Conservation (phyloP, 345 rosid species). For the Toxicodendron radicans region DNA sequence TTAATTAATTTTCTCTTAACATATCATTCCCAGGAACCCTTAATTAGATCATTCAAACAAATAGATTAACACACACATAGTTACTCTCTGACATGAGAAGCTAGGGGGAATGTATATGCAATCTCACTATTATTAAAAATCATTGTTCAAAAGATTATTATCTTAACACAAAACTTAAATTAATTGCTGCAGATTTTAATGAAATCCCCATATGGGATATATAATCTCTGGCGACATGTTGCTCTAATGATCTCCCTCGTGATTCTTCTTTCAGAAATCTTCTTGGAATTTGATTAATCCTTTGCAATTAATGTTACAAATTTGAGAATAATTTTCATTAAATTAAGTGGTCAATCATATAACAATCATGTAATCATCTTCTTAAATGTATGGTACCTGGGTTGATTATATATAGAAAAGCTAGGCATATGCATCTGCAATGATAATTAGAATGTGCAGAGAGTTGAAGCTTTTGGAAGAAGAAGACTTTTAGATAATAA, state of each 20-base stretch:
- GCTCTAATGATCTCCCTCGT: conserved; percentile 13
- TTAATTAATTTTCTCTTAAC: background rate
- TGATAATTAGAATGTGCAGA: conserved; percentile 23
- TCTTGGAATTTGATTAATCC: background rate
- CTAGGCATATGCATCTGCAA: conserved; percentile 6
- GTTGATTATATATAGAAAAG: background rate
- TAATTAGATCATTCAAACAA: background rate
- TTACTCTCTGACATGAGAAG: conserved; percentile 12
- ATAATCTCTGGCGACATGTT: conserved; percentile 1
- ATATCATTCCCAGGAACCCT: background rate
- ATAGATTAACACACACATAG: background rate
- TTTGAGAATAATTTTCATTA: too few species aligned
- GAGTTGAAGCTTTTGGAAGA: conserved; percentile 5
- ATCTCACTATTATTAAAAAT: background rate
- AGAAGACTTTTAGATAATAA: too few species aligned
- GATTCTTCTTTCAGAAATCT: background rate
- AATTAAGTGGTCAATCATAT: background rate
- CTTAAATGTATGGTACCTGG: background rate
- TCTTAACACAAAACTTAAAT: background rate
- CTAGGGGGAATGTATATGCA: conserved; percentile 4
- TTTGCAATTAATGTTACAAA: too few species aligned
- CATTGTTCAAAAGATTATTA: conserved; percentile 16
- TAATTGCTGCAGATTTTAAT: background rate
- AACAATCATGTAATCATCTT: conserved; percentile 8
- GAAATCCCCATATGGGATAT: background rate